phyloP scores from a whole-genome alignment of 306 rosid species.

The Styphnolobium japonicum region DNA sequence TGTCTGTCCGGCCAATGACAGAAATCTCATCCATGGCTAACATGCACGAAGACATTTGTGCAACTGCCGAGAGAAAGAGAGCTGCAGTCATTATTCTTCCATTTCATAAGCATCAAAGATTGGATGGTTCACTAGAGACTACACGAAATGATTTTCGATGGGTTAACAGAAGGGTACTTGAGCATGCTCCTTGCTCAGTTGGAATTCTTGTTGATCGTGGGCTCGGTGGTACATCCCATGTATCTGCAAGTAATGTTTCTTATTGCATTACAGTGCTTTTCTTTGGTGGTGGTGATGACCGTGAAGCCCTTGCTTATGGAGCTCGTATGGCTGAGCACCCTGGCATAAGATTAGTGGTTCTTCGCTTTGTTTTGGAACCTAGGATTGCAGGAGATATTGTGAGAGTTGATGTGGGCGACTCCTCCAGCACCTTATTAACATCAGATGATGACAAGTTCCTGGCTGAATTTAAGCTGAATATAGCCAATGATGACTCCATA shows the following conservation, averaged over 20 bases:
- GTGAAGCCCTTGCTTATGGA: constrained; percentile 81
- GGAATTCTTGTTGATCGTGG: constrained; percentile 86
- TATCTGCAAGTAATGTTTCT: constrained; percentile 73
- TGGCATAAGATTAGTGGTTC: constrained; percentile 57
- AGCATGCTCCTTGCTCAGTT: constrained; percentile 79
- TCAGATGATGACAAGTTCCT: constrained; percentile 53
- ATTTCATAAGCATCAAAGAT: constrained; percentile 82
- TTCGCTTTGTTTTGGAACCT: constrained; percentile 50
- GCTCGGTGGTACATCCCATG: constrained; percentile 72
- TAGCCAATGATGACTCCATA: constrained; percentile 41
- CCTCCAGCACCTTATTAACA: constrained; percentile 13
- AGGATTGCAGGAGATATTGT: constrained; percentile 31
- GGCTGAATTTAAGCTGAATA: constrained; percentile 35
- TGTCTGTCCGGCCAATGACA: constrained; percentile 70
- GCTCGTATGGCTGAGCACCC: constrained; percentile 84
- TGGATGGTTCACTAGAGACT: constrained; percentile 62
- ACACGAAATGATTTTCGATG: constrained; percentile 50
- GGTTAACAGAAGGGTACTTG: constrained; percentile 69
- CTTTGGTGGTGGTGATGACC: constrained; percentile 90
- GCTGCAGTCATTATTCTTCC: constrained; percentile 76
- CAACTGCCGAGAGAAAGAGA: constrained; percentile 63
- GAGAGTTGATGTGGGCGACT: constrained; percentile 31
- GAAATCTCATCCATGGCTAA: constrained; percentile 66
- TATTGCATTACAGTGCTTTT: constrained; percentile 51
- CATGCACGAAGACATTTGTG: constrained; percentile 81